A percentile compares a stretch with the other conserved stretches of the same genome.
These are phyloP conservation scores for Cytospora paraplurivora DNA, from an alignment of 2,329 filamentous ascomycete species.

Conservation along the genomic window DNA sequence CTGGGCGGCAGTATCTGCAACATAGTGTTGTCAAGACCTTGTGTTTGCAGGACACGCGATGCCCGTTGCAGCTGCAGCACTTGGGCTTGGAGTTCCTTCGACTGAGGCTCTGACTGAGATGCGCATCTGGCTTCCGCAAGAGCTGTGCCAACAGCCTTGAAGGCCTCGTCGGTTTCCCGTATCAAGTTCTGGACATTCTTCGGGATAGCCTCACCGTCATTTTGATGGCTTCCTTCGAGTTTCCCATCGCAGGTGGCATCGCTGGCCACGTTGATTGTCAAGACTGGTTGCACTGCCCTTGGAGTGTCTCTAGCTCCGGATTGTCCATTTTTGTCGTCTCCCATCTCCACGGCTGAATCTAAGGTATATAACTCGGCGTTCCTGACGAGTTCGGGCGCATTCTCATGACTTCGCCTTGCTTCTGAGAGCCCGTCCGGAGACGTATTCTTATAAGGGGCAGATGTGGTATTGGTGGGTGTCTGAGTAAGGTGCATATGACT, in stretches of 20 bases:
- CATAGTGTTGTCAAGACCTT: slow-evolving; percentile 7
- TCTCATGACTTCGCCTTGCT: slow-evolving; percentile 9
- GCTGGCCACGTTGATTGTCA: slow-evolving; percentile 5
- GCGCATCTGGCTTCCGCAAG: slow-evolving; percentile 42
- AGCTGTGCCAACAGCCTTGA: slow-evolving; percentile 47
- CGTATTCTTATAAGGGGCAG: slow-evolving; percentile 7
- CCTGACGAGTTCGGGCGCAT: slow-evolving; percentile 8
- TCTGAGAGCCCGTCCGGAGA: not conserved
- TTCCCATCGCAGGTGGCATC: slow-evolving; percentile 18
- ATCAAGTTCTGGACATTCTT: slow-evolving; percentile 50
- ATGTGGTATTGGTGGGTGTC: slow-evolving; percentile 17
- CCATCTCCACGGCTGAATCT: slow-evolving; percentile 13
- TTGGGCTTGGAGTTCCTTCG: slow-evolving; percentile 12
- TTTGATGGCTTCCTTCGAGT: slow-evolving; percentile 7
- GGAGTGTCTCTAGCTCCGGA: not conserved
- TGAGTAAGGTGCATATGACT: slow-evolving; percentile 1
- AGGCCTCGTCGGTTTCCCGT: slow-evolving; percentile 53
- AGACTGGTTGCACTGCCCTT: slow-evolving; percentile 14
- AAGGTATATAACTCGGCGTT: slow-evolving; percentile 19
- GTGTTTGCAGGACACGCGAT: slow-evolving; percentile 18
- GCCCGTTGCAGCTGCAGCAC: slow-evolving; percentile 21
- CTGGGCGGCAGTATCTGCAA: slow-evolving; percentile 13
- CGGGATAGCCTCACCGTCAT: slow-evolving; percentile 33
- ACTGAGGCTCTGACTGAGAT: slow-evolving; percentile 30
- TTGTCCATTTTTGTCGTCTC: slow-evolving; percentile 8